Percentiles rank a stretch among this genome's conserved stretches.
phyloP scores from a whole-genome alignment of 192 early-diverging fungal genomes.

The Coemansia guatemalensis region DNA sequence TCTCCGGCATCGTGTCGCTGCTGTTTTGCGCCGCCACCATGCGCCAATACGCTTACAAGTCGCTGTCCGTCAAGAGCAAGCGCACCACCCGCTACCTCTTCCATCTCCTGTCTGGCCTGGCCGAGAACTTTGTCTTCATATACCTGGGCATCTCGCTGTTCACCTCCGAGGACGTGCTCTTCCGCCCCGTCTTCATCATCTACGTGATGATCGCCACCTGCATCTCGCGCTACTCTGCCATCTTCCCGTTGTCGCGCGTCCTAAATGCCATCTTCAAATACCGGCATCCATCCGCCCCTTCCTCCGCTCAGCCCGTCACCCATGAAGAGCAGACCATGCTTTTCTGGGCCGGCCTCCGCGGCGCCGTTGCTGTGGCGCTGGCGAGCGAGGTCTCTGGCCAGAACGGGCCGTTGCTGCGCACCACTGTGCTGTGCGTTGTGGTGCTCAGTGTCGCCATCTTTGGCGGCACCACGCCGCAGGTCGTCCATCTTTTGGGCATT shows the following conservation, averaged over 20 bases:
- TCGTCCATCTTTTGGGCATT: slow-evolving; percentile 76
- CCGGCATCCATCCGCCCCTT: slow-evolving; percentile 55
- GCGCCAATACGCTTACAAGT: slow-evolving; percentile 93
- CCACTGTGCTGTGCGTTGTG: slow-evolving; percentile 90
- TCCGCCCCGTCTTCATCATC: slow-evolving; percentile 74
- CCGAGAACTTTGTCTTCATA: slow-evolving; percentile 98
- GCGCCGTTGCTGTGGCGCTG: slow-evolving; percentile 95
- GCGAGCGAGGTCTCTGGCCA: slow-evolving; percentile 76
- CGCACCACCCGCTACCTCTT: slow-evolving; percentile 90
- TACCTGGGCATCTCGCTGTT: slow-evolving; percentile 94
- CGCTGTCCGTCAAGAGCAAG: slow-evolving; percentile 76
- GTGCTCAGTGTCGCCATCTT: slow-evolving; percentile 88
- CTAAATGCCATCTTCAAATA: slow-evolving; percentile 75
- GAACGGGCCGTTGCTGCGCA: slow-evolving; percentile 71
- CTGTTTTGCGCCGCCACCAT: slow-evolving; percentile 90
- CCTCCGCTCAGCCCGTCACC: slow-evolving; percentile 47
- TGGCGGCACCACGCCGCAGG: slow-evolving; percentile 85
- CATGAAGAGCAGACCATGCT: slow-evolving; percentile 82
- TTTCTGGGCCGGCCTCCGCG: slow-evolving; percentile 94
- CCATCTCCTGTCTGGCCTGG: slow-evolving; percentile 86
- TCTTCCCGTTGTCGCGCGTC: slow-evolving; percentile 77
- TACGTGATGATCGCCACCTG: slow-evolving; percentile 80
- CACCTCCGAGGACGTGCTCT: slow-evolving; percentile 69
- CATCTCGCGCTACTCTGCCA: slow-evolving; percentile 82
- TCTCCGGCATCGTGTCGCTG: slow-evolving; percentile 93